These are phyloP conservation scores for Ceratonia siliqua DNA, from an alignment of 306 rosid genomes.

Conservation along the genomic window DNA sequence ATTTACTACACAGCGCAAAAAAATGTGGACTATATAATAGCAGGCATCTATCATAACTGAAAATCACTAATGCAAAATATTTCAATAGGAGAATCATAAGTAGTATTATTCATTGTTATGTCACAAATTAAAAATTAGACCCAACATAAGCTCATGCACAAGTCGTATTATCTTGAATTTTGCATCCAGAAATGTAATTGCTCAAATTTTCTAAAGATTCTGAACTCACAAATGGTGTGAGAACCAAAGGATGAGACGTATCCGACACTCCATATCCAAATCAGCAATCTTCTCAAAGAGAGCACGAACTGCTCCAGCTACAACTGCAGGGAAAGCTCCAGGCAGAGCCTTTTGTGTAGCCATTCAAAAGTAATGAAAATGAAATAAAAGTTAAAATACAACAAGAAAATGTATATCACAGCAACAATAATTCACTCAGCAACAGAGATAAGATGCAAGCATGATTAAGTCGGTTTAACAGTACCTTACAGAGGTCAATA, in stretches of 20 bases:
- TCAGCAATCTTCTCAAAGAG: slow-evolving; percentile 92
- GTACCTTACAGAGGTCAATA: slow-evolving; percentile 97
- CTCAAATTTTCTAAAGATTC: neutral
- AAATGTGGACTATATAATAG: neutral
- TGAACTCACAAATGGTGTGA: slow-evolving; percentile 93
- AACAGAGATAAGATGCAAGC: slow-evolving; percentile 27
- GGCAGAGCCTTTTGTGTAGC: slow-evolving; percentile 84
- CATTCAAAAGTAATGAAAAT: slow-evolving; percentile 34
- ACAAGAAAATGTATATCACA: neutral
- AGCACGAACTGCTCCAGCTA: slow-evolving; percentile 97
- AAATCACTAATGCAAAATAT: neutral
- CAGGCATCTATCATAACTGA: neutral
- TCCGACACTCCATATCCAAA: slow-evolving; percentile 97
- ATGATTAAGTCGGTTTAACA: slow-evolving; percentile 8
- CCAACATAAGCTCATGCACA: slow-evolving; percentile 2
- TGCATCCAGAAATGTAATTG: slow-evolving; percentile 13
- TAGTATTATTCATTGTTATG: neutral
- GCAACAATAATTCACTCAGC: slow-evolving; percentile 8
- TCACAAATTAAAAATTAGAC: slow-evolving; percentile 6
- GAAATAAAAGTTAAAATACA: neutral
- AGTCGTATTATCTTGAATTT: slow-evolving; percentile 3
- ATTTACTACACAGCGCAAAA: neutral
- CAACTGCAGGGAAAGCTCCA: slow-evolving; percentile 98
- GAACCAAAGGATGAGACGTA: slow-evolving; percentile 96
- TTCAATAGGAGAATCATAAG: slow-evolving; percentile 20